Evolutionary conservation across 805 yeast species (phyloP), one percentile per base, ranked within the genome.

Genomic region (Scheffersomyces amazonensis): DNA sequence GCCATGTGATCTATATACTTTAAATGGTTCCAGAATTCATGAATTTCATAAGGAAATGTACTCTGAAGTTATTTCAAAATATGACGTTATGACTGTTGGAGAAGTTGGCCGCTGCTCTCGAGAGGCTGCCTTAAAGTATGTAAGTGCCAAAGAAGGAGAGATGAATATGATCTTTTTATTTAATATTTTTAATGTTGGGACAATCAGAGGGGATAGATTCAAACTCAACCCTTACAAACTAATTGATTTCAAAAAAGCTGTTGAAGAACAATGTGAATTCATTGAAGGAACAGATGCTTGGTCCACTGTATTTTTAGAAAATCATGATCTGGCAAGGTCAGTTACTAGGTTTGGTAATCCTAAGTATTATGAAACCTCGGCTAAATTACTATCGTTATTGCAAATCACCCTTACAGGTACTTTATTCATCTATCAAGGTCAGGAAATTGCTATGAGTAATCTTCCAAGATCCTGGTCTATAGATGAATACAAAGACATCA

Each of bases 311-410:
- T 76, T 71, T 56, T 53, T 73, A 43, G 83, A 78, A 55, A 78
- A 78, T 52, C 83, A 78, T 51, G 83, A 78, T 55, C 81, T 75
- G 48, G 72, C 81, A 7, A 65, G 82, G 50, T 60, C 72, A 30
- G 66, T 76, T 25, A 57, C 79, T 12, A 65, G 82, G 48, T 76
- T 74, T 50, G 80, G 77, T 37, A 62, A 65, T 53, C 69, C 63
- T 19, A 52, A 58, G 32, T 58, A 47, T 44, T 53, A 66, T 29
- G 58, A 49, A 33, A 52, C 58, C 35, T 65, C 76, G 23, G 77
- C 76, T 23, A 77, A 77, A 55, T 54, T 76, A 53, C 50, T 78
- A 44, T 63, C 78, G 8, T 46, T 72, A 36, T 55, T 77, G 51
- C 67, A 71, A 42, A 39, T 65, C 11, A 50, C 78, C 8, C 63